phyloP scores from a whole-genome alignment of 129 eudicot genomes.

The Escallonia herrerae region DNA sequence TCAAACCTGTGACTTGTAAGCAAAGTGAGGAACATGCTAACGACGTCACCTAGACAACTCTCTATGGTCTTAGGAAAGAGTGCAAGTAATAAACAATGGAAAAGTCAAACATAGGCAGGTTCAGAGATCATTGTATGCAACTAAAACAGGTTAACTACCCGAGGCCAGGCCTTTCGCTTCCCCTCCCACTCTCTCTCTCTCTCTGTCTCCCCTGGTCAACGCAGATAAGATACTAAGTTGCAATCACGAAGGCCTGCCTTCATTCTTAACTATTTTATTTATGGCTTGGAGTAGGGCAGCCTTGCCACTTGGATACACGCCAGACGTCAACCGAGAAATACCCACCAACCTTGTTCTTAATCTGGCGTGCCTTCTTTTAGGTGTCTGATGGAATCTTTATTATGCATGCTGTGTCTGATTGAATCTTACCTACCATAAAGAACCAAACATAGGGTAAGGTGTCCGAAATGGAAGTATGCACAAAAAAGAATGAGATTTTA shows the following conservation, averaged over 20 bases:
- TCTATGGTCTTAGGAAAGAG: not conserved
- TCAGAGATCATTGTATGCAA: not conserved
- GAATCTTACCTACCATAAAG: too few relatives aligned
- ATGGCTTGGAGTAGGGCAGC: not conserved
- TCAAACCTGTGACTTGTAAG: too few relatives aligned
- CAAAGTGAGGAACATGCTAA: too few relatives aligned
- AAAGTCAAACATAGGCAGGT: not conserved
- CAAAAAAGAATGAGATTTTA: too few relatives aligned
- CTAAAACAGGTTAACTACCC: not conserved
- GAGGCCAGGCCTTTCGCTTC: not conserved
- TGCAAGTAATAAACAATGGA: not conserved
- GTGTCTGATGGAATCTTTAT: too few relatives aligned
- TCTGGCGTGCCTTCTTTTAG: too few relatives aligned
- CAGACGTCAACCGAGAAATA: not conserved
- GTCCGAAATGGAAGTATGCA: too few relatives aligned
- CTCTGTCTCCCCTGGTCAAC: slow-evolving; percentile 27
- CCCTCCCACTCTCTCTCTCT: not conserved
- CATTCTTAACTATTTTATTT: slow-evolving; percentile 3
- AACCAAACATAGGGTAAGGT: too few relatives aligned
- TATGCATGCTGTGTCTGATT: too few relatives aligned
- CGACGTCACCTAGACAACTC: too few relatives aligned
- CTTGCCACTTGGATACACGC: slow-evolving; percentile 12
- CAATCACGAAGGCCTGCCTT: slow-evolving; percentile 64
- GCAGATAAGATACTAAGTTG: slow-evolving; percentile 27
- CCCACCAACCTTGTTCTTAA: too few relatives aligned